Percentiles rank a stretch among this genome's conserved stretches.
Evolutionary conservation across 805 yeast genomes (phyloP).

Genomic region (Yarrowia sp.): DNA sequence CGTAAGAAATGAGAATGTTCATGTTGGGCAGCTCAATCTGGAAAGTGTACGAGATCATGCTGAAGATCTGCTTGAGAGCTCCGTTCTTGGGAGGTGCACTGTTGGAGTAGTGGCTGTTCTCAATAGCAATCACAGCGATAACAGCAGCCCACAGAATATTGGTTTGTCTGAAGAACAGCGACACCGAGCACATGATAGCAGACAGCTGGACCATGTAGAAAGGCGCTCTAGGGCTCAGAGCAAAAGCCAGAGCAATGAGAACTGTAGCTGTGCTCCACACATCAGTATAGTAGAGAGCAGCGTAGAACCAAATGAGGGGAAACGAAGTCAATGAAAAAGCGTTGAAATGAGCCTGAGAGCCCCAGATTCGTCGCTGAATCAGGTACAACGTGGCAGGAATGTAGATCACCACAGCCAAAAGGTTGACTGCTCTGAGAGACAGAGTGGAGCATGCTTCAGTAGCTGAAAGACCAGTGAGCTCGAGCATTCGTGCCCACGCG

Average conservation of each 20-base stretch:
- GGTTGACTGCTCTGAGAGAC: constrained; percentile 55
- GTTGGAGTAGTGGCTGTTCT: constrained; percentile 11
- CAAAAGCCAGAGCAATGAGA: constrained; percentile 50
- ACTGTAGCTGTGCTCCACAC: constrained; percentile 83
- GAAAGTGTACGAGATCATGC: constrained; percentile 32
- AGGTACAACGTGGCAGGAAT: constrained; percentile 44
- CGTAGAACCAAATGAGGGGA: constrained; percentile 73
- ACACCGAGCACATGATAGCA: constrained; percentile 56
- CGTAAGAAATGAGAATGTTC: constrained; percentile 34
- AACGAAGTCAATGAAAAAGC: constrained; percentile 45
- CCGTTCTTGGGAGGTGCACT: constrained; percentile 7
- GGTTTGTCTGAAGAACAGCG: constrained; percentile 83
- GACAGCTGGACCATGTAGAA: constrained; percentile 41
- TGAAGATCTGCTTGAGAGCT: neutral
- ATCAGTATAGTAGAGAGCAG: constrained; percentile 84
- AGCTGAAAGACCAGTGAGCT: constrained; percentile 32
- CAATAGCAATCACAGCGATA: constrained; percentile 44
- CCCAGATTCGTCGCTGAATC: constrained; percentile 33
- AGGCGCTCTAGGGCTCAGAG: constrained; percentile 31
- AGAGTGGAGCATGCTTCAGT: constrained; percentile 38
- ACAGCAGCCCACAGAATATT: constrained; percentile 83
- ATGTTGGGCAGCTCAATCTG: neutral
- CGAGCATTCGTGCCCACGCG: constrained; percentile 34
- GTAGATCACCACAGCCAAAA: constrained; percentile 42
- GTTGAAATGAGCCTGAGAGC: constrained; percentile 45